Evolutionary conservation across 2,329 filamentous ascomycete genomes (phyloP), one percentile per base, ranked within the genome.

Genomic region (Tolypocladium endophyticum): DNA sequence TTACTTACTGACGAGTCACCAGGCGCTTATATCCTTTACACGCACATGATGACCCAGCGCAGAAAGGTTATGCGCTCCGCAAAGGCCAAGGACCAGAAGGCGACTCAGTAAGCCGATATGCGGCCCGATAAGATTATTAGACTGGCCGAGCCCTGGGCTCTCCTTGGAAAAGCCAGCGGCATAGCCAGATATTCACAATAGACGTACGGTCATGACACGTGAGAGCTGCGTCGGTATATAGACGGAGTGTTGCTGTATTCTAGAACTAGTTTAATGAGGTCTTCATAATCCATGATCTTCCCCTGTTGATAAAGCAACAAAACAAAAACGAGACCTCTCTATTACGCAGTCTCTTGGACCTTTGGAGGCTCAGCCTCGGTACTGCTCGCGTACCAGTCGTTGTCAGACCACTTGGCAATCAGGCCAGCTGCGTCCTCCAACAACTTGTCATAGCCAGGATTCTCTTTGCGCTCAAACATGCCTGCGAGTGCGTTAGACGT

Each of bases 31-130:
- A 82, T 95, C 59, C 76, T 97, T 60, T 97, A 94, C 72, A 91
- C 89, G 28, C 89, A 99, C 75, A 97, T 99, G 94, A 90, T 97
- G 80, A 81, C 81, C 62, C 94, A 99, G 81, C 82, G 93, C 66
- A 81, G 84, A 65, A 96, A 91, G 81, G 84, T 93, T 58, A 78
- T 91, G 77, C 83, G 84, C 59, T 82, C 80, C 47, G 83, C 86
- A 69, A 83, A 81, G 74, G 67, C 71, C 35, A 68, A 77, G 64
- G 70, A 75, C 55, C 67, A 68, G 55, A 79, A 81, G 70, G 76
- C 76, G 61, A 67, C 67, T 14, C 71, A 77, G 66, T 79, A 67
- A 61, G 25, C 38, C 12, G 16, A 25, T 11, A 33, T n/a, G 28
- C 18, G 18, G 18, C 8, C 18, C 18, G 28, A 3, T 53, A 18